phyloP scores from a whole-genome alignment of 805 yeast species.

The Candida dendrica region DNA sequence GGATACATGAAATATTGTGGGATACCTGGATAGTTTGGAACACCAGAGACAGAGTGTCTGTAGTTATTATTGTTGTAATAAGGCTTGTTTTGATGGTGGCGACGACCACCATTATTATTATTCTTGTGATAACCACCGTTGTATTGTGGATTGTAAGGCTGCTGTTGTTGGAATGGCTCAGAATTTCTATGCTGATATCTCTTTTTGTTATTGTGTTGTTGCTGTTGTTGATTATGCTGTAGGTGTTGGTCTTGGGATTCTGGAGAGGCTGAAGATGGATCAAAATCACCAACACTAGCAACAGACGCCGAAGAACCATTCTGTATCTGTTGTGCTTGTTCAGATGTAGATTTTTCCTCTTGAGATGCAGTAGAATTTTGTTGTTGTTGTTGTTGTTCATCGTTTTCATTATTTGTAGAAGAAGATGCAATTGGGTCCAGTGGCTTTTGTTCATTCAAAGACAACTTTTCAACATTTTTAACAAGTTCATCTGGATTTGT shows the following conservation, averaged over 20 bases:
- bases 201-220: slow-evolving; percentile 1
- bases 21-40: background rate
- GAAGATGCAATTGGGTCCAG: background rate
- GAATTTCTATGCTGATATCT: slow-evolving; percentile 14
- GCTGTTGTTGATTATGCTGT: slow-evolving; percentile 9
- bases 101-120: slow-evolving; percentile 8
- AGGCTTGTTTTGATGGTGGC: slow-evolving; percentile 3
- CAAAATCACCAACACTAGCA: too few species aligned
- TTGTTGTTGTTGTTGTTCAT: background rate
- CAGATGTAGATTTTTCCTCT: slow-evolving; percentile 1
- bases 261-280: too few species aligned
- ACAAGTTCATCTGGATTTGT: background rate
- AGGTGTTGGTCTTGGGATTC: slow-evolving; percentile 3
- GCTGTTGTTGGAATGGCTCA: slow-evolving; percentile 9
- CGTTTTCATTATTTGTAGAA: too few species aligned
- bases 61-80: slow-evolving; percentile 3
- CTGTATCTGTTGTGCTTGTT: slow-evolving; percentile 1
- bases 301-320: too few species aligned
- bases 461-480: slow-evolving; percentile 11
- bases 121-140: slow-evolving; percentile 1
- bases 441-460: background rate
- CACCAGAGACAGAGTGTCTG: slow-evolving; percentile 16
- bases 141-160: background rate
- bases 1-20: slow-evolving; percentile 3
- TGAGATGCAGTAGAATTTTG: background rate